These are phyloP conservation scores for Fremontodendron californicum DNA, from an alignment of 345 rosid species.

Conservation along the genomic window DNA sequence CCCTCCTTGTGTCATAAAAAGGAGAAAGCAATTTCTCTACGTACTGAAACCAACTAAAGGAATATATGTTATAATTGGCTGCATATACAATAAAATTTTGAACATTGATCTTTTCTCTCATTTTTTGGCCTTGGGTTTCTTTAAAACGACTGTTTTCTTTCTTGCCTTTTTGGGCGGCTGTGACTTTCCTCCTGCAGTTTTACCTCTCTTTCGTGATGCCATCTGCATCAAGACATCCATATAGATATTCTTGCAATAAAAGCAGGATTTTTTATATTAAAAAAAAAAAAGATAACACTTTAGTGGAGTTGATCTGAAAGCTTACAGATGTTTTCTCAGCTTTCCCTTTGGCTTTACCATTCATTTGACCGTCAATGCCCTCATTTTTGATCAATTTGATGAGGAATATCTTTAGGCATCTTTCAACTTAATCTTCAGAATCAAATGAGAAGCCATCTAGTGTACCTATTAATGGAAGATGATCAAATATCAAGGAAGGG, in stretches of 20 bases:
- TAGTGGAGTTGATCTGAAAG: too few relatives aligned
- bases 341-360: too few relatives aligned
- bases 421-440: too few relatives aligned
- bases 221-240: conserved; percentile 40
- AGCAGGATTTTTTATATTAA: not conserved
- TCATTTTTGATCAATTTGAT: too few relatives aligned
- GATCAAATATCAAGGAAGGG: too few relatives aligned
- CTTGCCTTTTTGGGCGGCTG: conserved; percentile 51
- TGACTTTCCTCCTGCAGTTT: conserved; percentile 47
- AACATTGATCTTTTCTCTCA: conserved; percentile 7
- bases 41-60: not conserved
- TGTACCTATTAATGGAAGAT: too few relatives aligned
- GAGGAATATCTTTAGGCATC: too few relatives aligned
- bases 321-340: too few relatives aligned
- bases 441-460: too few relatives aligned
- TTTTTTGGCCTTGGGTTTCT: conserved; percentile 40
- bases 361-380: too few relatives aligned
- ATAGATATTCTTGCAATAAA: not conserved
- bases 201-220: conserved; percentile 49
- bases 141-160: conserved; percentile 44
- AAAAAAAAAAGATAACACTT: too few relatives aligned
- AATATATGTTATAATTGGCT: not conserved
- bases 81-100: not conserved
- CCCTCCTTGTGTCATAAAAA: not conserved
- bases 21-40: not conserved